Conservation (phyloP, 1,284 basidiomycete genomes). For the Rhodotorula glutinis region DNA sequence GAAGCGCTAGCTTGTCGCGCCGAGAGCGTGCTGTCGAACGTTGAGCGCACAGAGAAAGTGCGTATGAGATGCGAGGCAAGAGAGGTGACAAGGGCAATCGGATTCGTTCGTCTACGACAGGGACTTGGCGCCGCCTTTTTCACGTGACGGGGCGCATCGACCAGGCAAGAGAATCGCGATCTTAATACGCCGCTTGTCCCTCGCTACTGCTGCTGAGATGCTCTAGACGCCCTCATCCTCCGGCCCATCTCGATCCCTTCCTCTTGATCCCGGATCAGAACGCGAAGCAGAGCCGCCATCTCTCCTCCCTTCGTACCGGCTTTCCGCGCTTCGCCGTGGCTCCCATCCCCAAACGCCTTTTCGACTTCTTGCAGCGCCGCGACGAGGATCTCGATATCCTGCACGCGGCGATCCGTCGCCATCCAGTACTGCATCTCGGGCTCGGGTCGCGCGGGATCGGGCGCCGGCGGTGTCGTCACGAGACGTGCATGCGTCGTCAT, state of each 20-base stretch:
- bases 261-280: constrained; percentile 23
- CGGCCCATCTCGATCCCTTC: constrained; percentile 20
- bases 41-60: too few species aligned
- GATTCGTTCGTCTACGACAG: too few species aligned
- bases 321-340: neutral
- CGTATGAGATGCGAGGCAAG: too few species aligned
- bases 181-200: too few species aligned
- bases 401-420: neutral
- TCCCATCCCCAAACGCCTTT: constrained; percentile 13
- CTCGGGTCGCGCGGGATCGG: neutral
- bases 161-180: too few species aligned
- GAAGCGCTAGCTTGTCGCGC: too few species aligned
- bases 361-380: constrained; percentile 14
- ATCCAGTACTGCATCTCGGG: constrained; percentile 17
- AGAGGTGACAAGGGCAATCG: too few species aligned
- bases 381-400: neutral
- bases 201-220: neutral
- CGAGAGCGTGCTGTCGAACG: too few species aligned
- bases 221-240: neutral
- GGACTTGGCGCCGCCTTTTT: too few species aligned
- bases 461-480: constrained; percentile 10
- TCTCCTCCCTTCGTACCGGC: constrained; percentile 6
- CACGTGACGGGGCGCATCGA: too few species aligned
- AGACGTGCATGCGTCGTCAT: constrained; percentile 16
- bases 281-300: constrained; percentile 19